Evolutionary conservation across 306 rosid species (phyloP), one percentile per base, ranked within the genome.

Genomic region (Abrus precatorius): DNA sequence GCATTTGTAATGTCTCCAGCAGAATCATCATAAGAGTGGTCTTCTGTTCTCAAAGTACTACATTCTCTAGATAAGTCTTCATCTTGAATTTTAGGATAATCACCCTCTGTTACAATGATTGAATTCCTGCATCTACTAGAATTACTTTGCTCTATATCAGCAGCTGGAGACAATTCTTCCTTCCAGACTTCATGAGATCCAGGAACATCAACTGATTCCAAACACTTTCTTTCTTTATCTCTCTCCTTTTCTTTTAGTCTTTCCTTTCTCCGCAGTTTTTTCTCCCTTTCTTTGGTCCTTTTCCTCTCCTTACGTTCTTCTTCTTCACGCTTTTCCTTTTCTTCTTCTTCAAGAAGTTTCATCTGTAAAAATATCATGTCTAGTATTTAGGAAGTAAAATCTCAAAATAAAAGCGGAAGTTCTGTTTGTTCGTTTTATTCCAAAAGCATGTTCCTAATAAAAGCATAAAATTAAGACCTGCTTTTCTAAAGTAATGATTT

Each of bases 261-360:
- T 86, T 96, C 99, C 88, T 91, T 96, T 84, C 97, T 93, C 71
- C 99, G 88, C 73, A 92, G 86, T 75, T 93, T 96, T 82, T 93
- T 96, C 92, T 92, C 99, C 84, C 93, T 87, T 86, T 96, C 99
- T 84, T 93, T 96, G 77, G 90, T 72, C 82, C 95, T 88, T 75
- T 90, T 96, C 82, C 97, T 89, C 89, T 96, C 99, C 81, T 88
- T 96, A 82, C 99, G 97, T 81, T 93, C 99, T 84, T 96, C 96
- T 85, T 93, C 99, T 86, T 93, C 98, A 48, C 97, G 98, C 77
- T 92, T 96, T 84, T 93, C 99, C 88, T 92, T 90, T 89, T 96
- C 99, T 89, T 96, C 99, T 87, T 96, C 99, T 84, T 96, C 98
- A 86, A 96, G 95, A 89, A 96, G 99, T 83, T 96, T 96, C 88